Percentiles rank a stretch among this genome's conserved stretches.
Conservation (phyloP, 2,329 filamentous ascomycete species). For the Pestalotiopsis sp. region DNA sequence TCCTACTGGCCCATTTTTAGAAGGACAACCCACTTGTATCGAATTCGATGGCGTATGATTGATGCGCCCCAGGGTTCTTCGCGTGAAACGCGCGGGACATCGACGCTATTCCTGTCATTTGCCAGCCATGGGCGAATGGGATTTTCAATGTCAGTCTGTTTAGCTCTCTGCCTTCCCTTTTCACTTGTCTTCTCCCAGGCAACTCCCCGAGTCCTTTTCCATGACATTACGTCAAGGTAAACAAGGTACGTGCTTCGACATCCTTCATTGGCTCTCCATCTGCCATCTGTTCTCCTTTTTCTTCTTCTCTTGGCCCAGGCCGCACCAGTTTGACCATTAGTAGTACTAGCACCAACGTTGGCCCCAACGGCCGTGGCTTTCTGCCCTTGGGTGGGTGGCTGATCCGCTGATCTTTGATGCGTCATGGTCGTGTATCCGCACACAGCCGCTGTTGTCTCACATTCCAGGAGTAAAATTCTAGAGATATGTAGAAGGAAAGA, state of each 20-base stretch:
- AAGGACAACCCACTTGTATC: conserved; percentile 8
- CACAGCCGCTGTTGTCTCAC: conserved; percentile 12
- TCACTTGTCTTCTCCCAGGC: background rate
- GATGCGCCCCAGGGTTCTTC: conserved; percentile 17
- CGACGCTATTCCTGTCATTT: conserved; percentile 22
- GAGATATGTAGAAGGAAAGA: background rate
- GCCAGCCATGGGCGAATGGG: conserved; percentile 1
- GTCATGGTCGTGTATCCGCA: background rate
- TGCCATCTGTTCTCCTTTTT: background rate
- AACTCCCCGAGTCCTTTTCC: background rate
- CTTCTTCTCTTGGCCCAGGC: background rate
- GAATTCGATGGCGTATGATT: conserved; percentile 17
- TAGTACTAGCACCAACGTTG: background rate
- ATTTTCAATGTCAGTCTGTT: background rate
- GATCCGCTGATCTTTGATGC: conserved; percentile 7
- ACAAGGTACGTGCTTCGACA: background rate
- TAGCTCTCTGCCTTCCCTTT: no score
- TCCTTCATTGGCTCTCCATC: background rate
- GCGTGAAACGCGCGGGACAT: conserved; percentile 12
- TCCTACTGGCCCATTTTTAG: conserved; percentile 3
- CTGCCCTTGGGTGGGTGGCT: background rate
- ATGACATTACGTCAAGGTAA: background rate
- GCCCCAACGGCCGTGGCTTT: background rate
- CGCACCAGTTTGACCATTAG: no score
- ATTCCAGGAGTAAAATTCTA: background rate